Conservation (phyloP, 2,329 filamentous ascomycete genomes). For the Neonectria ditissima region DNA sequence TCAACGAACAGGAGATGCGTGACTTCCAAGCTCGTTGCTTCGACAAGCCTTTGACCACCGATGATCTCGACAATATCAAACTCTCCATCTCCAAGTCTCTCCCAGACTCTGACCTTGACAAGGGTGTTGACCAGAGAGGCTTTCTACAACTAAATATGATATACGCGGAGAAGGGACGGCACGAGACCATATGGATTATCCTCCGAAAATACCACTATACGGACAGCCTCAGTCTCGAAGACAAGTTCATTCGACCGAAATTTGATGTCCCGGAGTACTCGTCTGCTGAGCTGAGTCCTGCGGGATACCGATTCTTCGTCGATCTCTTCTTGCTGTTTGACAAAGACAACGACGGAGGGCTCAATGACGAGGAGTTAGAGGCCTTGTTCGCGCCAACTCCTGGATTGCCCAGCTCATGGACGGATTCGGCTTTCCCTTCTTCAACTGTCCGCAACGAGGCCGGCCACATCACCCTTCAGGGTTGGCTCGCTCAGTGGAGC, state of each 20-base stretch:
- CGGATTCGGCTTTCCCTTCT: conserved; percentile 88
- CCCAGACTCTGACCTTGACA: conserved; percentile 70
- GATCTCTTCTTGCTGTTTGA: conserved; percentile 96
- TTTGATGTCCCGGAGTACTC: conserved; percentile 94
- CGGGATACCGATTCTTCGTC: conserved; percentile 97
- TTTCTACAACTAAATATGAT: conserved; percentile 95
- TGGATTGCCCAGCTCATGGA: conserved; percentile 87
- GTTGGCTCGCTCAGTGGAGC: conserved; percentile 98
- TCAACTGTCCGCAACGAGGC: conserved; percentile 96
- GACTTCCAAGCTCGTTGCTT: conserved; percentile 95
- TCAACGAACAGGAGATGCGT: conserved; percentile 90
- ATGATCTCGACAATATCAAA: conserved; percentile 93
- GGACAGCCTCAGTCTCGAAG: conserved; percentile 91
- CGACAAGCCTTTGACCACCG: conserved; percentile 82
- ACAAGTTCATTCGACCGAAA: conserved; percentile 90
- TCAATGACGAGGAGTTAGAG: conserved; percentile 86
- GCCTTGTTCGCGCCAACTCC: conserved; percentile 94
- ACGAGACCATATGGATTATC: conserved; percentile 99
- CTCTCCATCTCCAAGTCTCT: conserved; percentile 79
- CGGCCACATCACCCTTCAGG: conserved; percentile 94
- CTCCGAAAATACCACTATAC: conserved; percentile 95
- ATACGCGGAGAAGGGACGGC: conserved; percentile 95
- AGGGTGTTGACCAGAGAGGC: conserved; percentile 83
- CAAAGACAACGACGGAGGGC: conserved; percentile 95
- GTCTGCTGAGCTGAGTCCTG: conserved; percentile 92